Base-by-base conservation (phyloP, 768 basidiomycete genomes). In the Postia placenta region DNA sequence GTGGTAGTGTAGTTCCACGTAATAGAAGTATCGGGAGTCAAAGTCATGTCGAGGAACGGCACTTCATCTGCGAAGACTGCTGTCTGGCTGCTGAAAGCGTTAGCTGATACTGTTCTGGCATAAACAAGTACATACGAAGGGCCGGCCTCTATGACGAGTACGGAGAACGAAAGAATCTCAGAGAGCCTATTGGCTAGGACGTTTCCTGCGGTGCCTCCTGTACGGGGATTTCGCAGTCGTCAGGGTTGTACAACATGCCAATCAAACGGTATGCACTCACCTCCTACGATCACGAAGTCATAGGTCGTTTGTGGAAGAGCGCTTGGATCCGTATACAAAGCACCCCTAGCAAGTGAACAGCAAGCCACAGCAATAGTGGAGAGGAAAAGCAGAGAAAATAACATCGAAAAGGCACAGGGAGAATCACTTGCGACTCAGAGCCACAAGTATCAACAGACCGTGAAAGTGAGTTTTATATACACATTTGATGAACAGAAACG, bases 1-100 rank as follows among this genome's bases (percentile, higher is more conserved):
- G 52, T 45, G 2, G 60, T 63, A 9, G 58, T 65, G 49, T 56
- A 64, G 43, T 64, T 64, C 63, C 63, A 66, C 27, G 47, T 50
- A 19, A 53, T 17, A 3, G 50, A 38, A 1, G 58, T 56, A 17
- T 47, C 38, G 11, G 52, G 52, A 12, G 53, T 4, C 7, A 51
- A 42, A 3, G 28, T 26, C 14, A 30, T 23, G 28, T 42, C 45
- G 11, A 52, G 30, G 42, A 52, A 52, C 12, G 56, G 50, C 11
- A 52, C 27, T 35, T 56, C 43, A 7, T 38, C 17, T 1, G 23
- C 35, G 19, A 46, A 17, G 28, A 48, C 55, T 12, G n/a, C 42
- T 30, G 55, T 53, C 22, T 19, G n/a, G n/a, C n/a, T 15, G 37
- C 23, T 49, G 42, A 30, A 44, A 22, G 23, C 9, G 20, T 39